A percentile compares a stretch with the other conserved stretches of the same genome.
These are phyloP conservation scores for Akanthomyces lecanii DNA, from an alignment of 2,329 filamentous ascomycete genomes.

Conservation along the genomic window DNA sequence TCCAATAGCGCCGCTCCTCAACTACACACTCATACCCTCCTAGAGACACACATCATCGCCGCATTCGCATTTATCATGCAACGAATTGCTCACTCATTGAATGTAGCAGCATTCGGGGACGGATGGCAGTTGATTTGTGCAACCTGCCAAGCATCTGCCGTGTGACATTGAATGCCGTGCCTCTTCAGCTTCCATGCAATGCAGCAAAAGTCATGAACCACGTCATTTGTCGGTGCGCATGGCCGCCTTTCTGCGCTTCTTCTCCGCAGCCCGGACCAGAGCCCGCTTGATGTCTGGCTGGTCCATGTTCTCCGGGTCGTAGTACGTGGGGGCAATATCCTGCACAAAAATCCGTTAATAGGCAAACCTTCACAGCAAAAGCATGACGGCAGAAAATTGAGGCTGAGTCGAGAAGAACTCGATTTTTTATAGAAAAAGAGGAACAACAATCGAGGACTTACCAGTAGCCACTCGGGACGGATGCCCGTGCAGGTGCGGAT, in stretches of 20 bases:
- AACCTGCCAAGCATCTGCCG: not conserved
- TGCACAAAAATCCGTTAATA: slow-evolving; percentile 30
- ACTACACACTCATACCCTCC: not conserved
- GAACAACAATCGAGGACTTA: slow-evolving; percentile 40
- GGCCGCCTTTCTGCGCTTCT: slow-evolving; percentile 56
- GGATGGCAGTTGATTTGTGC: not conserved
- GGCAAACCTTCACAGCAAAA: slow-evolving; percentile 51
- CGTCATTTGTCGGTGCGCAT: slow-evolving; percentile 46
- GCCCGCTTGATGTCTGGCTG: slow-evolving; percentile 81
- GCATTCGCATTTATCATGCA: not conserved
- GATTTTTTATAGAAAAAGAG: not conserved
- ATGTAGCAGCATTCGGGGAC: no score
- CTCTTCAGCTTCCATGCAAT: not conserved
- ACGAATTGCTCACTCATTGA: not conserved
- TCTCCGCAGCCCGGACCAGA: slow-evolving; percentile 54
- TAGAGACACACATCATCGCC: not conserved
- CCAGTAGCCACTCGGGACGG: slow-evolving; percentile 89
- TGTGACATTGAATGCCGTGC: not conserved
- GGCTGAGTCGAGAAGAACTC: not conserved
- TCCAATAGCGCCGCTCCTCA: slow-evolving; percentile 3
- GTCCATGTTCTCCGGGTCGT: slow-evolving; percentile 76
- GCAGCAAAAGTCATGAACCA: not conserved
- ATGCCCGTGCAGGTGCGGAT: slow-evolving; percentile 90
- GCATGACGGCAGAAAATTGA: not conserved
- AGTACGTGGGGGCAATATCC: slow-evolving; percentile 93